These are phyloP conservation scores for Heterobasidion occidentale DNA, from an alignment of 1,284 basidiomycete genomes.

Conservation along the genomic window DNA sequence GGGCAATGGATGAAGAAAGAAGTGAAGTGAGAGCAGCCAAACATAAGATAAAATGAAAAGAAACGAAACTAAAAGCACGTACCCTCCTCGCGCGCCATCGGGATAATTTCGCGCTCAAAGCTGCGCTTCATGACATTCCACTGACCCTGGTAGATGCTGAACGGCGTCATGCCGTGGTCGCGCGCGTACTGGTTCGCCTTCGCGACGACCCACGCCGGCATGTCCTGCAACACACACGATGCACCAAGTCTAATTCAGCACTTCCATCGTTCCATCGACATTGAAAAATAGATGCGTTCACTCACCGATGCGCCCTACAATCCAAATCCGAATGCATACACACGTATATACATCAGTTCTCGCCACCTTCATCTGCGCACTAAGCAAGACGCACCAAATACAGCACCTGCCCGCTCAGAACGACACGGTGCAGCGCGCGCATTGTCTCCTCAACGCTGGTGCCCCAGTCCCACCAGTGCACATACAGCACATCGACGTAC, in stretches of 20 bases:
- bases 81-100: conserved; percentile 39
- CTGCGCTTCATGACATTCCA: conserved; percentile 39
- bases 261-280: neutral
- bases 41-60: neutral
- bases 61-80: neutral
- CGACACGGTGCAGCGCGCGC: conserved; percentile 24
- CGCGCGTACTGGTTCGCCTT: conserved; percentile 27
- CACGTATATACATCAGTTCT: neutral
- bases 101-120: conserved; percentile 46
- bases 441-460: conserved; percentile 32
- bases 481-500: conserved; percentile 28
- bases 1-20: neutral
- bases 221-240: conserved; percentile 20
- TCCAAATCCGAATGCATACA: neutral
- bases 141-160: conserved; percentile 43
- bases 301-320: neutral
- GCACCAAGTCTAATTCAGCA: neutral
- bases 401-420: conserved; percentile 28
- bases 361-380: too few species aligned
- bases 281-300: neutral
- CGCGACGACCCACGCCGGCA: conserved; percentile 33
- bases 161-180: conserved; percentile 37
- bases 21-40: neutral
- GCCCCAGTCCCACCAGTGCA: conserved; percentile 32
- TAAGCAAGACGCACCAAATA: conserved; percentile 15